phyloP scores from a whole-genome alignment of 306 rosid genomes.

The Quercus agrifolia region DNA sequence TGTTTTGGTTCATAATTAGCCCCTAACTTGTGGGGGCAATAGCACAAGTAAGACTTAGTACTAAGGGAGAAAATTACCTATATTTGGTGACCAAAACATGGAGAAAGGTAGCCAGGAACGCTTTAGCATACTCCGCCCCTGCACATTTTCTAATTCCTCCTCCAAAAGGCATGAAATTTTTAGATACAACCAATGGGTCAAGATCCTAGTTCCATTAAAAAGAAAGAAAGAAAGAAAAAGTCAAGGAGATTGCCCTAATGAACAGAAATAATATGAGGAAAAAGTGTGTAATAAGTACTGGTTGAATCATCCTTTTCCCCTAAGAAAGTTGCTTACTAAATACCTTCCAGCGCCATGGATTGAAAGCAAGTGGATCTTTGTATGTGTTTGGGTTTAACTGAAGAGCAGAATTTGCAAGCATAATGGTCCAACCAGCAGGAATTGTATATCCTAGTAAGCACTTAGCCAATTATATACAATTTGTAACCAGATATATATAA shows the following conservation, averaged over 20 bases:
- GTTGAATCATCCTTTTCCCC: too few relatives aligned
- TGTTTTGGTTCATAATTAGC: too few relatives aligned
- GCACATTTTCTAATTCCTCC: constrained; percentile 32
- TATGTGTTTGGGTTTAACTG: too few relatives aligned
- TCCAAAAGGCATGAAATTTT: constrained; percentile 34
- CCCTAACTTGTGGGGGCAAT: too few relatives aligned
- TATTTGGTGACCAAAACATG: constrained; percentile 38
- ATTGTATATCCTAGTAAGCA: constrained; percentile 34
- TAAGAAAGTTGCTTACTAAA: background rate
- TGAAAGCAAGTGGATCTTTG: too few relatives aligned
- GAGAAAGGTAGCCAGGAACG: constrained; percentile 24
- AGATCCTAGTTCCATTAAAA: constrained; percentile 10
- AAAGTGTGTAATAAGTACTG: too few relatives aligned
- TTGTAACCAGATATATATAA: background rate
- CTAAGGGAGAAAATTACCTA: constrained; percentile 9
- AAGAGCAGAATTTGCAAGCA: too few relatives aligned
- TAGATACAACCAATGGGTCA: constrained; percentile 6
- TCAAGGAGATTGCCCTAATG: background rate
- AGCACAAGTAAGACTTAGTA: too few relatives aligned
- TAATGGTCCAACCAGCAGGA: background rate
- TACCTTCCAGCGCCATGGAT: constrained; percentile 48
- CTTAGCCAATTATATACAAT: background rate
- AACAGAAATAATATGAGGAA: background rate
- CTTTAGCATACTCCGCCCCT: constrained; percentile 28
- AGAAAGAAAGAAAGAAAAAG: background rate